Base-by-base conservation (phyloP, 768 basidiomycete species). In the Russula olivacea region DNA sequence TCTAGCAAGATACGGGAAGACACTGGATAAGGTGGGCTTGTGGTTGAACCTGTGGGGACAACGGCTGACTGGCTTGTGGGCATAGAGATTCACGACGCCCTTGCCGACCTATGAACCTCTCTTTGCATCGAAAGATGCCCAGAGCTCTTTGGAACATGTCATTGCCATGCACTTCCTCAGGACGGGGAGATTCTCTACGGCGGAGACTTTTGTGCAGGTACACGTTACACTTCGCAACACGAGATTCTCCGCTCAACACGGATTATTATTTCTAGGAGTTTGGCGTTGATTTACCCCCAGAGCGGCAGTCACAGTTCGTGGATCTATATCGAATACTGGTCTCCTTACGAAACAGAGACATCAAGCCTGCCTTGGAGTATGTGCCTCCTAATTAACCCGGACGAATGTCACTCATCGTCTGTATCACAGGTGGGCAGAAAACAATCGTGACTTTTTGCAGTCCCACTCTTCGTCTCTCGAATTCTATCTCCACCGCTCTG, bases 401-500 rank as follows among this genome's bases (percentile, higher is more conserved):
- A 63, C 25, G 36, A 45, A 60, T 36, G 50, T 15, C 25, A 41
- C 40, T 58, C 21, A 59, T 53, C 55, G 40, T 34, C 14, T n/a
- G 49, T 41, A 48, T 17, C 64, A 21, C 69, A 97, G 94, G 63
- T 98, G 96, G 97, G 83, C 87, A 15, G 76, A 75, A 48, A 77
- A 76, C 58, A 86, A 95, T 69, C 80, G 81, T 32, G 59, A 70
- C 3, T 94, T 91, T 71, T 79, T 97, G 14, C 78, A 78, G 51
- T 74, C 79, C 6, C 86, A 88, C 36, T 82, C 83, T 10, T 96
- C 94, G 1, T 81, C 91, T 0, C 81, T 99, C 12, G 91, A 93
- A 68, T 99, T 96, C 72, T 78, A 88, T 70, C 82, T 98, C 30
- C 92, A 98, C 69, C 89, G 92, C 30, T 93, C 92, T 11, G 88